These are phyloP conservation scores for Colletotrichum liaoningense DNA, from an alignment of 2,329 filamentous ascomycete species.

Conservation along the genomic window DNA sequence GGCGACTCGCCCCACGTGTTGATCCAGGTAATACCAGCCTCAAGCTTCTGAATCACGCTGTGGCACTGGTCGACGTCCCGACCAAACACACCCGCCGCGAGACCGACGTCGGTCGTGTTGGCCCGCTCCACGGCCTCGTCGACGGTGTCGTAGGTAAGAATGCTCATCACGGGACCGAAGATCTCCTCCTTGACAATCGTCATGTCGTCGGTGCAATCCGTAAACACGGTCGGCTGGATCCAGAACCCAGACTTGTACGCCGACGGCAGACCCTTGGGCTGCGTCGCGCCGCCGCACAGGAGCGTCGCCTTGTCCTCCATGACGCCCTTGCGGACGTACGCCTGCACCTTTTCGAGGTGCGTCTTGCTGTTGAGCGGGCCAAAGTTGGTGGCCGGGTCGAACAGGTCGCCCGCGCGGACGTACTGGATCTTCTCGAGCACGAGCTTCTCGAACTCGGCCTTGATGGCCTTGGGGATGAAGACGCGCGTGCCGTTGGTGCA, in stretches of 20 bases:
- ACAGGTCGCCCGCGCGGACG: constrained; percentile 81
- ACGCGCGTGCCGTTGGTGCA: constrained; percentile 94
- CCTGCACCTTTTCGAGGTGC: constrained; percentile 82
- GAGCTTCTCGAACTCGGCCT: constrained; percentile 74
- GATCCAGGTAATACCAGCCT: constrained; percentile 91
- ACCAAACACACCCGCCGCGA: constrained; percentile 88
- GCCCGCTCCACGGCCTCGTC: constrained; percentile 79
- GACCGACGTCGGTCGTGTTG: constrained; percentile 81
- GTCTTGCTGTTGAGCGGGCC: constrained; percentile 82
- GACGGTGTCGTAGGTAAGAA: constrained; percentile 78
- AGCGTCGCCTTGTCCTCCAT: constrained; percentile 79
- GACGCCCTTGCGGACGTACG: constrained; percentile 81
- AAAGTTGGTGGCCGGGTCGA: constrained; percentile 81
- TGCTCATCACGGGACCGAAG: constrained; percentile 88
- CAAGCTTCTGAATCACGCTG: constrained; percentile 74
- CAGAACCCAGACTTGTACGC: constrained; percentile 77
- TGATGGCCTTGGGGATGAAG: constrained; percentile 77
- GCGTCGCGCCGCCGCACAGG: constrained; percentile 76
- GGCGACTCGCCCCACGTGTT: constrained; percentile 95
- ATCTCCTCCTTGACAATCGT: constrained; percentile 85
- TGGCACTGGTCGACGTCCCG: constrained; percentile 80
- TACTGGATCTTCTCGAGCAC: constrained; percentile 81
- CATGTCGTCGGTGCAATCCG: constrained; percentile 87
- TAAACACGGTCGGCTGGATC: constrained; percentile 87
- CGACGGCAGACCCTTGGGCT: constrained; percentile 61